Evolutionary conservation across 768 basidiomycete species (phyloP), one percentile per base, ranked within the genome.

Genomic region (Boletus edulis): DNA sequence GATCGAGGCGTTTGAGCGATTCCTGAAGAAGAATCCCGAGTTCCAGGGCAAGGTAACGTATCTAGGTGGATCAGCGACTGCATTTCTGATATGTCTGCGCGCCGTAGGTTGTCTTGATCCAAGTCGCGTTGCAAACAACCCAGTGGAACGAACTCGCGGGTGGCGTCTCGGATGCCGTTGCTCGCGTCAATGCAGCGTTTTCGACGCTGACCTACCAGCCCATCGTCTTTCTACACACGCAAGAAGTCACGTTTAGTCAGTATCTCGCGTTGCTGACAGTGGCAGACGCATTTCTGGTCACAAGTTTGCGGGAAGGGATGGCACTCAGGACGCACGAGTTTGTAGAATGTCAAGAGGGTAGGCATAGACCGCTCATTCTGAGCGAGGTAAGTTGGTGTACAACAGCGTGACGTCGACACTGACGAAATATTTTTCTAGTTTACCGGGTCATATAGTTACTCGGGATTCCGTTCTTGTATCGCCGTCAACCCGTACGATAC

Each of bases 261-360:
- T 94, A 94, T 66, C 77, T 94, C 20, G 91, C 88, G 9, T 73
- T 94, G 37, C 72, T 94, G 54, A 91, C 79, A 12, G 85, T 89
- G 7, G 92, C 89, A 5, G 92, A 94, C 68, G 89, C 87, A 39
- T 94, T 94, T 72, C 75, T 93, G 59, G 86, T 91, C 20, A 89
- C 89, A 6, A 89, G 87, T 67, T 73, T 94, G 69, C 77, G 92
- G 3, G 92, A 94, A 69, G 92, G 92, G 0, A 94, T 94, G 92
- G 91, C 91, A 11, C 71, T 93, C 15, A 68, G 80, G 44, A 85
- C 86, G 2, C 89, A 91, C 65, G 89, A 92, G 67, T 92, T 83
- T 64, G 89, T 94, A 12, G 89, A 91, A 68, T 93, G 90, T 63
- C 92, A 93, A 67, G 86, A 89, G 63, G 83, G 59, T 42, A 64